Evolutionary conservation across 108 stramenopile genomes (phyloP).

Genomic region (Phaeodactylum tricornutum): DNA sequence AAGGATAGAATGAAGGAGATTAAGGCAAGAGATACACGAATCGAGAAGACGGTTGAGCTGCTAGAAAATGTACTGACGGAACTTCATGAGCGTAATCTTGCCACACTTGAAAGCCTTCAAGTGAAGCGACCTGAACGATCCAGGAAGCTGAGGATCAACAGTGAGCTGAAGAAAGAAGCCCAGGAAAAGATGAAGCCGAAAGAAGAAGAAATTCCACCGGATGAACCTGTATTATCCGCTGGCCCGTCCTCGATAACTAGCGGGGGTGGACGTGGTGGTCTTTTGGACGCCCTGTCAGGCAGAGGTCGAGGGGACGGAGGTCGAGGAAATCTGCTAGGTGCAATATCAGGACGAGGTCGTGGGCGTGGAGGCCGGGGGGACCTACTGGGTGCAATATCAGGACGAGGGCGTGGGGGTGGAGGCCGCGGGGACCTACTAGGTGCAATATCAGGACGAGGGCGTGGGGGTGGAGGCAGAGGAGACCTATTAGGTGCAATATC

Average conservation of each 20-base stretch:
- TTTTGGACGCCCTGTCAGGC: conserved; percentile 4
- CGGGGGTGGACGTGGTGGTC: conserved; percentile 14
- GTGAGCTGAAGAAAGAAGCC: conserved; percentile 25
- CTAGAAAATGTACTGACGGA: conserved; percentile 21
- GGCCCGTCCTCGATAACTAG: not conserved
- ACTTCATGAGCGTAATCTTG: conserved; percentile 27
- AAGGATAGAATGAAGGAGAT: conserved; percentile 24
- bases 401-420: conserved; percentile 14
- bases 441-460: conserved; percentile 20
- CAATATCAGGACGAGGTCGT: conserved; percentile 5
- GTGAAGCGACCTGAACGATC: conserved; percentile 19
- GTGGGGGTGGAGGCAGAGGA: conserved; percentile 15
- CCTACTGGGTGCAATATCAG: conserved; percentile 16
- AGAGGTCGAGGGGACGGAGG: conserved; percentile 11
- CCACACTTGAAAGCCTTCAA: conserved; percentile 21
- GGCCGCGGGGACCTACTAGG: conserved; percentile 10
- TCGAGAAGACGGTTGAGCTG: conserved; percentile 32
- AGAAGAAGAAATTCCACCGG: conserved; percentile 13
- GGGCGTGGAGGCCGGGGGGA: conserved; percentile 8
- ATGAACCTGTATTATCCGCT: conserved; percentile 2
- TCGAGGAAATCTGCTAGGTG: conserved; percentile 2
- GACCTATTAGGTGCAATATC: conserved; percentile 20
- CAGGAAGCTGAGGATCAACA: conserved; percentile 23
- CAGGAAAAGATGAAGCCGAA: conserved; percentile 23
- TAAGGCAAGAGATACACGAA: conserved; percentile 22